Percentiles rank a stretch among this genome's conserved stretches.
Evolutionary conservation across 140 eudicot species (phyloP).

Genomic region (Flaveria floridana): DNA sequence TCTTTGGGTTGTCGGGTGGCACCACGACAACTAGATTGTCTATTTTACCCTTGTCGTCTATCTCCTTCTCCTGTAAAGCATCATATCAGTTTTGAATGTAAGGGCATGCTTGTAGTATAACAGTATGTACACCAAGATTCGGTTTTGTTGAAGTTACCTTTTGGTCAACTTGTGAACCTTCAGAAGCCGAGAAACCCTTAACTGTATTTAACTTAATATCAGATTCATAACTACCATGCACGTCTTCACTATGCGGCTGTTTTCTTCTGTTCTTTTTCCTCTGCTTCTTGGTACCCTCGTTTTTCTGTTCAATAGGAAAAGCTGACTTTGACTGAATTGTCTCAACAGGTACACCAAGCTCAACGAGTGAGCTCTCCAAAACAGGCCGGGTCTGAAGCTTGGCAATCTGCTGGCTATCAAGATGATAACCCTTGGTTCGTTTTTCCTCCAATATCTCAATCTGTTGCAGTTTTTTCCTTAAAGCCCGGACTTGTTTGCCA

Average conservation of each 20-base stretch:
- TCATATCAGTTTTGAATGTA: background rate
- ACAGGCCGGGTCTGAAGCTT: constrained; percentile 59
- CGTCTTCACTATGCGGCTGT: constrained; percentile 39
- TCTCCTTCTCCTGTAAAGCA: constrained; percentile 46
- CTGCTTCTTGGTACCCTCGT: constrained; percentile 60
- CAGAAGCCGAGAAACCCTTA: constrained; percentile 45
- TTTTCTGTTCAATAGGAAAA: constrained; percentile 48
- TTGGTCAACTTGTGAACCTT: constrained; percentile 41
- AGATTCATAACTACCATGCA: constrained; percentile 32
- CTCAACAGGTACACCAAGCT: constrained; percentile 82
- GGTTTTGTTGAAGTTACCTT: constrained; percentile 43
- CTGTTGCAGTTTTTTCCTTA: constrained; percentile 87
- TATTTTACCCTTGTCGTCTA: constrained; percentile 33
- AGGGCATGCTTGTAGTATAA: background rate
- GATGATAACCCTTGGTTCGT: constrained; percentile 65
- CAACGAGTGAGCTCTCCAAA: constrained; percentile 70
- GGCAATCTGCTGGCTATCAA: constrained; percentile 85
- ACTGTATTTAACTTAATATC: constrained; percentile 34
- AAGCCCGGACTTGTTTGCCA: constrained; percentile 62
- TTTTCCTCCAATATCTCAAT: constrained; percentile 93
- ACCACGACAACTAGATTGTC: constrained; percentile 32
- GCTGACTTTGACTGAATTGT: constrained; percentile 42
- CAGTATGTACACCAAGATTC: background rate
- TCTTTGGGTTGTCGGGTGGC: constrained; percentile 31
- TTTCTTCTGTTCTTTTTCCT: constrained; percentile 64